Percentiles rank a stretch among this genome's conserved stretches.
Evolutionary conservation across 805 yeast species (phyloP).

Genomic region (Candida insectalens): DNA sequence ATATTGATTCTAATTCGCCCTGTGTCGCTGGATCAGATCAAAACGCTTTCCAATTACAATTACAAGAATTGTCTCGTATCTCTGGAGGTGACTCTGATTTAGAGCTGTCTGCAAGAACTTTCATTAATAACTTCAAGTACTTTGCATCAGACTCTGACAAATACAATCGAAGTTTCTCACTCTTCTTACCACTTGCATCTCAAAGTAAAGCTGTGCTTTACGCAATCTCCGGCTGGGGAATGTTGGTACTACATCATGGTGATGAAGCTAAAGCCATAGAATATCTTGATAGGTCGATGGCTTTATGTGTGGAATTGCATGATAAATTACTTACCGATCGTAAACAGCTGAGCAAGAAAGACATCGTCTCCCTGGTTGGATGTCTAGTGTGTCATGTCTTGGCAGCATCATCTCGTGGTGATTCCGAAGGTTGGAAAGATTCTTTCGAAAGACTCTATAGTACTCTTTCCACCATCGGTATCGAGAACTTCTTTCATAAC

Average conservation of each 20-base stretch:
- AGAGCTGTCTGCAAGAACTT: conserved; percentile 2
- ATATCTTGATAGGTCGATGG: conserved; percentile 1
- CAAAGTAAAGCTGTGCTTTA: conserved; percentile 2
- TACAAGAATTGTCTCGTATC: conserved; percentile 1
- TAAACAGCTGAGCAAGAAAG: background rate
- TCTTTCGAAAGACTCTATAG: conserved; percentile 10
- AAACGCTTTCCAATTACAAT: background rate
- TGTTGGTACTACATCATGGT: background rate
- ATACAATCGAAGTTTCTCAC: conserved; percentile 1
- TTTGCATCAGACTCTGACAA: conserved; percentile 3
- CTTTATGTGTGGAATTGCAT: background rate
- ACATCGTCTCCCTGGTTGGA: conserved; percentile 9
- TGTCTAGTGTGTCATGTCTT: conserved; percentile 11
- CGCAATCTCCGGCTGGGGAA: conserved; percentile 3
- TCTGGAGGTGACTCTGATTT: background rate
- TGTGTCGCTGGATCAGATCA: too few species aligned
- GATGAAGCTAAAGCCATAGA: conserved; percentile 1
- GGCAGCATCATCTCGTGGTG: conserved; percentile 12
- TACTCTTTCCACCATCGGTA: conserved; percentile 8
- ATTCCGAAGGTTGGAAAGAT: conserved; percentile 11
- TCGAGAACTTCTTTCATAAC: conserved; percentile 5
- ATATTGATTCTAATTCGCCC: background rate
- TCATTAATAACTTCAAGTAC: conserved; percentile 2
- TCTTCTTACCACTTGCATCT: conserved; percentile 3
- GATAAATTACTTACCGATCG: background rate